Evolutionary conservation across 805 yeast genomes (phyloP).

Genomic region (Starmerella roubikii): DNA sequence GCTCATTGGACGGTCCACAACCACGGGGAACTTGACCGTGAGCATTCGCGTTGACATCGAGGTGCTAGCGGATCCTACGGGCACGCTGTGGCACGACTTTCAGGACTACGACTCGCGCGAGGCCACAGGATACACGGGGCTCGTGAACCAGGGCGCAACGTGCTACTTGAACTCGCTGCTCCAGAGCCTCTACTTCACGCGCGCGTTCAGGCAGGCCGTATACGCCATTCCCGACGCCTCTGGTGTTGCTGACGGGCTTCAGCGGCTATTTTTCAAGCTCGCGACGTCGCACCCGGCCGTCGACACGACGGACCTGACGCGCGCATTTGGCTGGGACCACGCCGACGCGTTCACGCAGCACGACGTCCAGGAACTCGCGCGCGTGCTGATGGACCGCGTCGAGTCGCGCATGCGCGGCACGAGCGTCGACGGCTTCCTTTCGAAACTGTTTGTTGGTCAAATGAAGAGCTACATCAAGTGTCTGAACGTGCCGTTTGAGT

Average conservation of each 20-base stretch:
- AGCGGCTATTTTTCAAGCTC: conserved; percentile 70
- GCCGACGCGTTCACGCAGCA: conserved; percentile 94
- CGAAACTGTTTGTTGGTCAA: conserved; percentile 83
- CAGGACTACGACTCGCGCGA: conserved; percentile 65
- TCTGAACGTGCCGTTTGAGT: conserved; percentile 82
- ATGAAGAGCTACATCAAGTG: conserved; percentile 93
- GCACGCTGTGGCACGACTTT: conserved; percentile 87
- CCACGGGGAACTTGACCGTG: conserved; percentile 30
- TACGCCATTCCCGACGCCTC: conserved; percentile 68
- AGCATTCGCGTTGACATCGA: conserved; percentile 67
- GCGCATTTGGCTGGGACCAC: conserved; percentile 94
- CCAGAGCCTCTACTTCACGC: conserved; percentile 82
- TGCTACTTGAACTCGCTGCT: conserved; percentile 87
- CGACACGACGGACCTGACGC: conserved; percentile 74
- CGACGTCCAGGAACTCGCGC: conserved; percentile 91
- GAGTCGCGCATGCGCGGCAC: conserved; percentile 89
- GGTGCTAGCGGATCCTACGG: conserved; percentile 77
- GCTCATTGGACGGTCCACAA: conserved; percentile 31
- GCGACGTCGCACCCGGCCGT: conserved; percentile 62
- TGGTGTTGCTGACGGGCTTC: conserved; percentile 69
- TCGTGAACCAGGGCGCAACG: conserved; percentile 95
- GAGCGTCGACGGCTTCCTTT: conserved; percentile 56
- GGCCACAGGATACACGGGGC: conserved; percentile 81
- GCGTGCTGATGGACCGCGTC: conserved; percentile 87
- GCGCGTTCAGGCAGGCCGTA: conserved; percentile 67